A percentile compares a stretch with the other conserved stretches of the same genome.
phyloP scores from a whole-genome alignment of 2,329 filamentous ascomycete species.

The Alternaria gaisen region DNA sequence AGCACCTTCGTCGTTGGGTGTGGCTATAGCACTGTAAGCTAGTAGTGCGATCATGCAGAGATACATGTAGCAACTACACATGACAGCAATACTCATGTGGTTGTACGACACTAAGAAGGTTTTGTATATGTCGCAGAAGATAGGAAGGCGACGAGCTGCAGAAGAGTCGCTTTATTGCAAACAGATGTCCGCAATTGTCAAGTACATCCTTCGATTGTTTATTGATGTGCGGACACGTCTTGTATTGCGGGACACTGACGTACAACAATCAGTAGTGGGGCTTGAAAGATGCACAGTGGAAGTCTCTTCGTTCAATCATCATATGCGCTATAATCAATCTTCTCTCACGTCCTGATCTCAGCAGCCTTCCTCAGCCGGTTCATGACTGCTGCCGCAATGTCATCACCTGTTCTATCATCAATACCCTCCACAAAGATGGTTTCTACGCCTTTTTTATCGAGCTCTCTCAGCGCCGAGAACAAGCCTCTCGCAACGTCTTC shows the following conservation, averaged over 20 bases:
- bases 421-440: constrained; percentile 93
- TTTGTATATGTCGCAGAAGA: background rate
- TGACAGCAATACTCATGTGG: background rate
- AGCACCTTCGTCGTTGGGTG: background rate
- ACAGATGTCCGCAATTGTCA: background rate
- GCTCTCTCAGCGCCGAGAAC: constrained; percentile 84
- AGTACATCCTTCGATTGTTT: background rate
- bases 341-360: constrained; percentile 31
- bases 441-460: constrained; percentile 81
- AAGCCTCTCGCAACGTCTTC: constrained; percentile 83
- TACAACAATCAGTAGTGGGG: background rate
- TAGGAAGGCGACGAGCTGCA: background rate
- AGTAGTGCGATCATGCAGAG: background rate
- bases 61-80: background rate
- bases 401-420: constrained; percentile 70
- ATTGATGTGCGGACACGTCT: background rate
- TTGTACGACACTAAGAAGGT: background rate
- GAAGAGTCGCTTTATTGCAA: background rate
- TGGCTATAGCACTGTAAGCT: background rate
- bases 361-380: constrained; percentile 61
- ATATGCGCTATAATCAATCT: background rate
- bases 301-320: background rate
- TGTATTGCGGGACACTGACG: background rate
- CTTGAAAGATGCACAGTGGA: background rate
- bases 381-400: constrained; percentile 77